Conservation (phyloP, 2,329 filamentous ascomycete genomes). For the Ceratocystiopsis sp. region DNA sequence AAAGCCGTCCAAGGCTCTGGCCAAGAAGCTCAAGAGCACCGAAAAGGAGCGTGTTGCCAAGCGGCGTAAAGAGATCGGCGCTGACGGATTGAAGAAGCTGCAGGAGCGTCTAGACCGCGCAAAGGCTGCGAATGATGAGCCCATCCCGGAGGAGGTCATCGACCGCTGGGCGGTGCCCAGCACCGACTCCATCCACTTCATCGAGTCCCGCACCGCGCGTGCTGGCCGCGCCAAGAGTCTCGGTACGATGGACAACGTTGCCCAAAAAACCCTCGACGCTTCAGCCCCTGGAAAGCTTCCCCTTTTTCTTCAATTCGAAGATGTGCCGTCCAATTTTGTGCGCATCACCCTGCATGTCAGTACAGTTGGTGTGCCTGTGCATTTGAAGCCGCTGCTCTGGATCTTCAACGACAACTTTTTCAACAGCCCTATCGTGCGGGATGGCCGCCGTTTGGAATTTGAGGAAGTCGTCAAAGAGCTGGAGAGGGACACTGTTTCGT, state of each 20-base stretch:
- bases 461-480: conserved; percentile 84
- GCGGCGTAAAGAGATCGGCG: conserved; percentile 62
- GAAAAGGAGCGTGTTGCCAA: conserved; percentile 65
- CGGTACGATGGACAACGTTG: conserved; percentile 47
- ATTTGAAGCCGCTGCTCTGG: conserved; percentile 67
- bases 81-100: conserved; percentile 63
- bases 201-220: conserved; percentile 69
- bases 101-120: conserved; percentile 63
- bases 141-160: conserved; percentile 69
- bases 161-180: conserved; percentile 67
- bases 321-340: conserved; percentile 85
- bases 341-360: conserved; percentile 68
- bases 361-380: conserved; percentile 58
- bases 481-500: conserved; percentile 80
- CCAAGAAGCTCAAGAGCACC: conserved; percentile 63
- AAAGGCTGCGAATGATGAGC: conserved; percentile 73
- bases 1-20: conserved; percentile 64
- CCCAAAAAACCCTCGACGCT: conserved; percentile 61
- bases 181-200: conserved; percentile 88
- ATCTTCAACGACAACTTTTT: conserved; percentile 90
- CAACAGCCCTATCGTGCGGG: conserved; percentile 65
- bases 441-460: conserved; percentile 65
- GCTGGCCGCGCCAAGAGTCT: conserved; percentile 60
- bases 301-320: conserved; percentile 95
- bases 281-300: conserved; percentile 32